Conservation (phyloP, 768 basidiomycete genomes). For the Amanita exitialis region DNA sequence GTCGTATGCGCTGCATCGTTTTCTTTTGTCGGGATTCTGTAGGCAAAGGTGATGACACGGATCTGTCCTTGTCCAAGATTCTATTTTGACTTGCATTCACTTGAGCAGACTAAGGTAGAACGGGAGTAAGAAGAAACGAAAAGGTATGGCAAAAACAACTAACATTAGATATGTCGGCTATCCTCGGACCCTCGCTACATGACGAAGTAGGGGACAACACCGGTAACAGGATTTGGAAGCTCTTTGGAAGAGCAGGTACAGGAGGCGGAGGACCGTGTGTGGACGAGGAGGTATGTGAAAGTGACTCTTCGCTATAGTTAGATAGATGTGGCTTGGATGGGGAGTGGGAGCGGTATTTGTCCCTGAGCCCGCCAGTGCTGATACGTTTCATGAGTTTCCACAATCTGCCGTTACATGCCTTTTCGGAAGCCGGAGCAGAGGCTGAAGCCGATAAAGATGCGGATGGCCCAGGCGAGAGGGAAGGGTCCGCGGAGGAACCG, state of each 20-base stretch:
- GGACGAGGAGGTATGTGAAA: background rate
- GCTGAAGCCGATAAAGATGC: background rate
- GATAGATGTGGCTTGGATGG: background rate
- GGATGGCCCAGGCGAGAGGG: background rate
- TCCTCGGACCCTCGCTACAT: background rate
- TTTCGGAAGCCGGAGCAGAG: background rate
- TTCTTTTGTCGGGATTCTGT: background rate
- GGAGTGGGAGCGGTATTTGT: constrained; percentile 24
- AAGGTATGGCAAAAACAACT: background rate
- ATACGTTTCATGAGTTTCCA: constrained; percentile 69
- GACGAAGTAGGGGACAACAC: background rate
- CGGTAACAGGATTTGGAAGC: background rate
- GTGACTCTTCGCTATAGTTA: constrained; percentile 4
- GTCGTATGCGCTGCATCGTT: background rate
- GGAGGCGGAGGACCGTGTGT: background rate
- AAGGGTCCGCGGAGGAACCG: background rate
- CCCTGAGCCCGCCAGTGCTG: constrained; percentile 52
- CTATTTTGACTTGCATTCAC: background rate
- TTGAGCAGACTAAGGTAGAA: background rate
- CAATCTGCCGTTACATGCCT: constrained; percentile 29
- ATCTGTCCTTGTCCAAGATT: background rate
- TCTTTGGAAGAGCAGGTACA: constrained; percentile 5
- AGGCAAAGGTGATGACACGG: constrained; percentile 1
- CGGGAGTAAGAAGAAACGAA: background rate
- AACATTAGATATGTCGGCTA: background rate